Percentiles rank a stretch among this genome's conserved stretches.
Evolutionary conservation across 129 eudicot species (phyloP).

Genomic region (Chrysanthemum seticuspe): DNA sequence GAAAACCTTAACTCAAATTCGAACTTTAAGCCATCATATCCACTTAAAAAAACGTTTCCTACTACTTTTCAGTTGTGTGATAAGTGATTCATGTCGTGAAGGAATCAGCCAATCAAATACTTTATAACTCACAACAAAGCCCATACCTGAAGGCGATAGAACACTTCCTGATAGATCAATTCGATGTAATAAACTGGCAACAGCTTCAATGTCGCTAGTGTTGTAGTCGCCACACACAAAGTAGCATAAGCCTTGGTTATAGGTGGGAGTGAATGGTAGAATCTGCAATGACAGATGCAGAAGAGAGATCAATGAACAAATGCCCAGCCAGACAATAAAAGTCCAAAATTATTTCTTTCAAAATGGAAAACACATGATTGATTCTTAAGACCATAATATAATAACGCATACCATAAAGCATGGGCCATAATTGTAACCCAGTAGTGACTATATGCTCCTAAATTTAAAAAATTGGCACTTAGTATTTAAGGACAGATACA

Average conservation of each 20-base stretch:
- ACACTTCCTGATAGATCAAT: constrained; percentile 39
- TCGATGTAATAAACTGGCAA: constrained; percentile 40
- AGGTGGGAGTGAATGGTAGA: constrained; percentile 74
- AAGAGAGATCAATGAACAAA: neutral
- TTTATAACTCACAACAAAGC: neutral
- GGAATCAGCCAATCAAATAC: neutral
- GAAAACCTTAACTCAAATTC: neutral
- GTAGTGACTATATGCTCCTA: no score
- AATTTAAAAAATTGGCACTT: no score
- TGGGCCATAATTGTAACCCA: no score
- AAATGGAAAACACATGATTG: no score
- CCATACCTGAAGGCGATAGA: constrained; percentile 58
- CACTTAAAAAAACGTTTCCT: neutral
- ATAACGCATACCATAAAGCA: no score
- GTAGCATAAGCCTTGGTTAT: constrained; percentile 84
- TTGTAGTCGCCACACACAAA: constrained; percentile 53
- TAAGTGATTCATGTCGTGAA: neutral
- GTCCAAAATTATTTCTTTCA: no score
- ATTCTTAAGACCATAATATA: no score
- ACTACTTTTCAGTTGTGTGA: neutral
- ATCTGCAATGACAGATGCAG: constrained; percentile 41
- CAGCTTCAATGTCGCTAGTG: constrained; percentile 53
- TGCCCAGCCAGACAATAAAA: no score
- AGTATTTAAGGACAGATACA: no score
- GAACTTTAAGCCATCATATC: neutral